Conservation (phyloP, 345 rosid genomes). For the Cardiospermum halicacabum region DNA sequence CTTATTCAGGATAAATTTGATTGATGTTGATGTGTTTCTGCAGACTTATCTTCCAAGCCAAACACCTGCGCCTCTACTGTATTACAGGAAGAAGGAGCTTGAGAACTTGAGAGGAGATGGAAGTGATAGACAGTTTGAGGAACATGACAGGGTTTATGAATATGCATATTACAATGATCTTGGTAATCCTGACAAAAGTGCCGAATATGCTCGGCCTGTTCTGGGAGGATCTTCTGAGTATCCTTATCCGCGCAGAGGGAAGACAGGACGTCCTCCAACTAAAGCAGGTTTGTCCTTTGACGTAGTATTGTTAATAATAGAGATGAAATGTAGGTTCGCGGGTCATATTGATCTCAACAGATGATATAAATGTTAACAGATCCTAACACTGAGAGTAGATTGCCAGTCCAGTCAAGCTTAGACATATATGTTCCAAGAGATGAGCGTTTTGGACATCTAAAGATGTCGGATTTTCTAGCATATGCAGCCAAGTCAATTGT, state of each 20-base stretch:
- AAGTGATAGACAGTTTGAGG: slow-evolving; percentile 52
- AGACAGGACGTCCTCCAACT: slow-evolving; percentile 64
- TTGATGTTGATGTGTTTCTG: no score
- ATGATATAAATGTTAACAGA: no score
- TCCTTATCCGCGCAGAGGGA: slow-evolving; percentile 89
- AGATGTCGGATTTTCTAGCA: slow-evolving; percentile 60
- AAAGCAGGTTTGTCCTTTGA: slow-evolving; percentile 26
- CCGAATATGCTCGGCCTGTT: slow-evolving; percentile 51
- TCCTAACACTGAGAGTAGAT: slow-evolving; percentile 53
- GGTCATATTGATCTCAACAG: no score
- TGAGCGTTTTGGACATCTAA: slow-evolving; percentile 67
- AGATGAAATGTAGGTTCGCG: no score
- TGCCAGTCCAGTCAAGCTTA: slow-evolving; percentile 31
- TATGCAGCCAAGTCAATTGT: slow-evolving; percentile 48
- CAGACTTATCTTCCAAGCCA: slow-evolving; percentile 75
- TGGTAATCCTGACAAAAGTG: slow-evolving; percentile 45
- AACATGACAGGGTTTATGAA: slow-evolving; percentile 82
- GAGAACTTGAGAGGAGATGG: slow-evolving; percentile 64
- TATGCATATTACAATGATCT: slow-evolving; percentile 82
- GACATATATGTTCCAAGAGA: slow-evolving; percentile 77
- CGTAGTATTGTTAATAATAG: not conserved
- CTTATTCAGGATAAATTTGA: not conserved
- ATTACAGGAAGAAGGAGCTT: slow-evolving; percentile 67
- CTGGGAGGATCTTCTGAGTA: slow-evolving; percentile 67
- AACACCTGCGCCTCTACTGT: slow-evolving; percentile 47